phyloP scores from a whole-genome alignment of 2,329 filamentous ascomycete species.

The Trichoderma arundinaceum region DNA sequence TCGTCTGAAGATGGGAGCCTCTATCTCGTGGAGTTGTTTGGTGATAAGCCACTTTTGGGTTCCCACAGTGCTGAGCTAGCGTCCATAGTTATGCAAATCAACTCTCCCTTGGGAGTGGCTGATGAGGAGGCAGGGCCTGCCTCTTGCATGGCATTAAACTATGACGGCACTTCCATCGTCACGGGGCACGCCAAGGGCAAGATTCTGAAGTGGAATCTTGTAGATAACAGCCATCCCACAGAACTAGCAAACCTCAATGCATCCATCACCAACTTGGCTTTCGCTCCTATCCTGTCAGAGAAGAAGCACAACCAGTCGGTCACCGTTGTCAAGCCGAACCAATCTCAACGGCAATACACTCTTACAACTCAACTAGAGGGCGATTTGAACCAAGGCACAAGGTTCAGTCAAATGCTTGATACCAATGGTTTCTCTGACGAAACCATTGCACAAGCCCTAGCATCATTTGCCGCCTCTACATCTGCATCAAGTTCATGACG shows the following conservation, averaged over 20 bases:
- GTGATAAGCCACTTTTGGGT: slow-evolving; percentile 61
- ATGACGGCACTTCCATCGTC: slow-evolving; percentile 79
- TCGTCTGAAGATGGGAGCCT: slow-evolving; percentile 81
- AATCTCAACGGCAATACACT: slow-evolving; percentile 68
- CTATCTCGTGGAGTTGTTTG: slow-evolving; percentile 77
- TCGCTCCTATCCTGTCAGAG: slow-evolving; percentile 65
- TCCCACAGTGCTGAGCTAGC: slow-evolving; percentile 58
- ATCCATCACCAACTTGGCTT: slow-evolving; percentile 80
- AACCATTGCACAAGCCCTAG: slow-evolving; percentile 57
- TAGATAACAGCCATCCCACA: slow-evolving; percentile 69
- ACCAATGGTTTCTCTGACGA: slow-evolving; percentile 55
- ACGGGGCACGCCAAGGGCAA: slow-evolving; percentile 84
- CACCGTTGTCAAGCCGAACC: slow-evolving; percentile 79
- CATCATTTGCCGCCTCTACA: slow-evolving; percentile 48
- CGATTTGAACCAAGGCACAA: slow-evolving; percentile 47
- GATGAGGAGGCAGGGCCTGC: slow-evolving; percentile 68
- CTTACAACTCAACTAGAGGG: slow-evolving; percentile 68
- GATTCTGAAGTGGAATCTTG: slow-evolving; percentile 80
- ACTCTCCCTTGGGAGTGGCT: slow-evolving; percentile 59
- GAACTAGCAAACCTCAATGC: slow-evolving; percentile 76
- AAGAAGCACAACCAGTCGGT: slow-evolving; percentile 55
- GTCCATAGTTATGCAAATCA: slow-evolving; percentile 62
- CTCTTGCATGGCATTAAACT: slow-evolving; percentile 73
- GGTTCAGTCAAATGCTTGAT: slow-evolving; percentile 54
- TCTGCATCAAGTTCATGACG: slow-evolving; percentile 35